phyloP scores from a whole-genome alignment of 306 rosid species.

The Dalbergia cultrata region DNA sequence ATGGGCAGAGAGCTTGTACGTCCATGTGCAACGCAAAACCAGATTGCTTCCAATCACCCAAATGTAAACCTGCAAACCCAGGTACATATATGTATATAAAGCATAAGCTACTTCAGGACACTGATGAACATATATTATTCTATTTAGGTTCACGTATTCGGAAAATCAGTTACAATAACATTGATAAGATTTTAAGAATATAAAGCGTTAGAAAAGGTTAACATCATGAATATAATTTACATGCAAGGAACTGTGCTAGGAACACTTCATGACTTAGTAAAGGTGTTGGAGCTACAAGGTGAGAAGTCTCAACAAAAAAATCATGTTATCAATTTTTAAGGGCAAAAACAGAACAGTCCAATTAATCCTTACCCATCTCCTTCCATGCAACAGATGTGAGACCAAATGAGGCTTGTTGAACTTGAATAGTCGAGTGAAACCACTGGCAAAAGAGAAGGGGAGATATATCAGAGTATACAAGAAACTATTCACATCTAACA shows the following conservation, averaged over 20 bases:
- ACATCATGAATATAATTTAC: not conserved
- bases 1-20: slow-evolving; percentile 97
- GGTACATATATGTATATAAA: slow-evolving; percentile 16
- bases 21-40: slow-evolving; percentile 96
- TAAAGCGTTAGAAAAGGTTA: not conserved
- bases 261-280: not conserved
- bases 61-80: slow-evolving; percentile 79
- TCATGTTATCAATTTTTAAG: slow-evolving; percentile 18
- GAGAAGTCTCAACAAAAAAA: not conserved
- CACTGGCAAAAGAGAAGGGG: slow-evolving; percentile 63
- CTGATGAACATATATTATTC: slow-evolving; percentile 26
- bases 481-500: slow-evolving; percentile 12
- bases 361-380: slow-evolving; percentile 78
- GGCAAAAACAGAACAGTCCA: slow-evolving; percentile 14
- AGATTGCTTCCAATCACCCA: slow-evolving; percentile 98
- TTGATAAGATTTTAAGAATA: not conserved
- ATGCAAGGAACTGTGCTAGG: not conserved
- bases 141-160: slow-evolving; percentile 11
- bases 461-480: slow-evolving; percentile 36
- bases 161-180: not conserved
- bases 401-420: slow-evolving; percentile 65
- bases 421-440: slow-evolving; percentile 90
- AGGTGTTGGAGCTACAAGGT: slow-evolving; percentile 13
- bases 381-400: slow-evolving; percentile 74
- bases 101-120: slow-evolving; percentile 32